Evolutionary conservation across 2,329 filamentous ascomycete species (phyloP).

Genomic region (Metarhizium sp.): DNA sequence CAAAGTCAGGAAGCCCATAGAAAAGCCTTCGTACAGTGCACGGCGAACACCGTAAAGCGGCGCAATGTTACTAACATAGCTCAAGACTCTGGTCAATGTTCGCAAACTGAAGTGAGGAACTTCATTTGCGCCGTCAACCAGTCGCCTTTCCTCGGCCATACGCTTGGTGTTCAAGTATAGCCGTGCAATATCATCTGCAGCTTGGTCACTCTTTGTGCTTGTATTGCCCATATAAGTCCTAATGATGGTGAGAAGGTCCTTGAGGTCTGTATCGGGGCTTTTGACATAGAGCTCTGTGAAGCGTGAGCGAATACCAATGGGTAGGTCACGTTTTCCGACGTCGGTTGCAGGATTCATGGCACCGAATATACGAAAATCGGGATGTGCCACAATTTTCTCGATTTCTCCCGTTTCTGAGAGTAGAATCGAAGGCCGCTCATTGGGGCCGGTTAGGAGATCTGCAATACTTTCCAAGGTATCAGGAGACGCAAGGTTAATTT

Average conservation of each 20-base stretch:
- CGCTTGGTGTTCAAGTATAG: constrained; percentile 84
- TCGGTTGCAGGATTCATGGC: constrained; percentile 99
- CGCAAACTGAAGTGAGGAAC: constrained; percentile 95
- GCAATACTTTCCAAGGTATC: constrained; percentile 92
- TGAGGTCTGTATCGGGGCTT: constrained; percentile 76
- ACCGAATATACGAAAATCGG: constrained; percentile 90
- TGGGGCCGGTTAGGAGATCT: constrained; percentile 70
- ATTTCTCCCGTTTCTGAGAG: constrained; percentile 91
- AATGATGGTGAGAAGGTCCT: constrained; percentile 81
- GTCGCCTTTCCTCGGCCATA: constrained; percentile 67
- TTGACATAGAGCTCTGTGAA: constrained; percentile 96
- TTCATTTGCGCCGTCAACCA: constrained; percentile 88
- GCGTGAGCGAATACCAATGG: constrained; percentile 75
- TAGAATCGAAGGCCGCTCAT: constrained; percentile 69
- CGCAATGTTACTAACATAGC: constrained; percentile 78
- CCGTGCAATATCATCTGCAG: constrained; percentile 70
- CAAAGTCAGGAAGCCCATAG: constrained; percentile 94
- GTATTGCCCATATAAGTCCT: constrained; percentile 74
- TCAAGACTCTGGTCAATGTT: constrained; percentile 81
- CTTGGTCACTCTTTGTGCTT: constrained; percentile 61
- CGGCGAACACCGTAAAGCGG: constrained; percentile 76
- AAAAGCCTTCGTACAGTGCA: constrained; percentile 88
- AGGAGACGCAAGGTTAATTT: constrained; percentile 91
- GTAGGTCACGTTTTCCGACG: constrained; percentile 89
- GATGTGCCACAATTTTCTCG: constrained; percentile 79